Base-by-base conservation (phyloP, 768 basidiomycete genomes). In the Phaeotremella fagi region DNA sequence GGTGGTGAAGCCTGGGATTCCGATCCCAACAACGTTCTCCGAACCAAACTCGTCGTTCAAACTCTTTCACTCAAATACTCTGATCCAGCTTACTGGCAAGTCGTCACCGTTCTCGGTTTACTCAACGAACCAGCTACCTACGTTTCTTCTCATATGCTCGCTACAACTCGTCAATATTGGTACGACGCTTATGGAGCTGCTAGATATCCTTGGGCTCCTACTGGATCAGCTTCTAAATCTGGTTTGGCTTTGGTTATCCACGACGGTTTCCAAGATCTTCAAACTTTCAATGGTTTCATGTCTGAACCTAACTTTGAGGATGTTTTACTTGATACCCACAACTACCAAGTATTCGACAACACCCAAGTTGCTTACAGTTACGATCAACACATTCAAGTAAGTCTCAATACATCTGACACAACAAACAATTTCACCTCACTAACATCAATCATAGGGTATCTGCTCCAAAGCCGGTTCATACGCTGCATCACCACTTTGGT, bases 121-220 rank as follows among this genome's bases (percentile, higher is more conserved):
- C 58, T 74, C 26, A 74, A 74, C 52, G 73, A 74, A 54, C 73
- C 73, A 20, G 71, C 73, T 1, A 64, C 62, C 11, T 74, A 52
- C 53, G 20, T 63, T 14, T 63, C 52, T 38, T 38, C 58, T 25
- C 48, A 71, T 22, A 45, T 71, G 20, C 47, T 66, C 14, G 35
- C 52, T 26, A 61, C 67, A 11, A 63, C 65, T 15, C 49, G 60
- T 20, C 69, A 71, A 54, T 70, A 55, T 55, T 64, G 62, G 62
- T 62, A 70, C 56, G 73, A 74, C 38, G 71, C 61, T 3, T 74
- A 71, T 35, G 70, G 70, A 29, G 67, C 68, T n/a, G 64, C 68
- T 47, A 49, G 73, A 50, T 70, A 70, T 46, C 67, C 65, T 4
- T 66, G 57, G 59, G 63, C 59, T 12, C 52, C 60, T 1, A 31